Conservation (phyloP, 2,329 filamentous ascomycete genomes). For the Hysterium pulicare region DNA sequence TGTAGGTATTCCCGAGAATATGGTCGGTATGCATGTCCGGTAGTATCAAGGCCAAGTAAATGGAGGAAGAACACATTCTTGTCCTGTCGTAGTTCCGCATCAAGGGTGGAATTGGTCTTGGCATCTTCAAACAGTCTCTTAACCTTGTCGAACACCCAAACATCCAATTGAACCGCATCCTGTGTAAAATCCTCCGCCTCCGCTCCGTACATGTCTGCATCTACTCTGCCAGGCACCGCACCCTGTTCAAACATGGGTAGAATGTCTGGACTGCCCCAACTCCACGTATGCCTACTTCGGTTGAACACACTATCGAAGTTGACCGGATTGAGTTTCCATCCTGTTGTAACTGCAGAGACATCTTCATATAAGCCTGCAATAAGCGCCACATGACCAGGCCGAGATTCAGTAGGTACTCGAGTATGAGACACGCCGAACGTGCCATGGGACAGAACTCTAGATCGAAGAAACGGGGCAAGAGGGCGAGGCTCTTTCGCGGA, state of each 20-base stretch:
- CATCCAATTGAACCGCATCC: conserved; percentile 76
- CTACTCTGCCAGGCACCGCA: conserved; percentile 81
- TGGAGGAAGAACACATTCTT: conserved; percentile 95
- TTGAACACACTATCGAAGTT: conserved; percentile 99
- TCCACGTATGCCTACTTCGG: conserved; percentile 93
- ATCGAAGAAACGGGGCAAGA: conserved; percentile 87
- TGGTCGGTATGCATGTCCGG: conserved; percentile 79
- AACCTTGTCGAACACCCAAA: conserved; percentile 94
- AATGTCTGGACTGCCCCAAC: conserved; percentile 98
- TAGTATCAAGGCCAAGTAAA: conserved; percentile 85
- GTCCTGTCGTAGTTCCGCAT: conserved; percentile 70
- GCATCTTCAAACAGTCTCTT: conserved; percentile 82
- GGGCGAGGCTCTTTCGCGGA: conserved; percentile 70
- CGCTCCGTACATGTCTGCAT: conserved; percentile 78
- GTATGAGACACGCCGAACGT: conserved; percentile 98
- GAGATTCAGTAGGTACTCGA: conserved; percentile 91
- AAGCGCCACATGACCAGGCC: conserved; percentile 92
- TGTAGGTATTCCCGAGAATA: conserved; percentile 94
- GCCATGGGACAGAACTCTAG: conserved; percentile 79
- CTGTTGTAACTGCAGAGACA: conserved; percentile 93
- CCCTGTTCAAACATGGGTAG: conserved; percentile 94
- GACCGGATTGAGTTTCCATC: conserved; percentile 97
- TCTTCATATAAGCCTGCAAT: conserved; percentile 98
- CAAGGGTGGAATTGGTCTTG: conserved; percentile 70
- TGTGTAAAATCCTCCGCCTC: conserved; percentile 89